A percentile compares a stretch with the other conserved stretches of the same genome.
These are phyloP conservation scores for Cylindrodendrum hubeiense DNA, from an alignment of 2,329 filamentous ascomycete species.

Conservation along the genomic window DNA sequence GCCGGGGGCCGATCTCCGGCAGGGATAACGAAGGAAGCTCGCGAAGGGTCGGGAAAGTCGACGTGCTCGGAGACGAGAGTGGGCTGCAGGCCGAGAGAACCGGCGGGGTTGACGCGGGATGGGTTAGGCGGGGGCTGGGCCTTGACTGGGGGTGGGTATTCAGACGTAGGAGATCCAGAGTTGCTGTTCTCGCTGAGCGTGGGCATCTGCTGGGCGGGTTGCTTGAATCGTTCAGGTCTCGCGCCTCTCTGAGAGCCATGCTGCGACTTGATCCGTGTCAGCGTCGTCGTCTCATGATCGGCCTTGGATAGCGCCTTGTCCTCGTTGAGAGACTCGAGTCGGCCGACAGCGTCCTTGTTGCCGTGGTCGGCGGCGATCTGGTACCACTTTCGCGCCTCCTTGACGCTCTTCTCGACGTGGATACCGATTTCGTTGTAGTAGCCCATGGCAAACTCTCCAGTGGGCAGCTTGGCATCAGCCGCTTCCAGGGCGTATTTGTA, in stretches of 20 bases:
- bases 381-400: conserved; percentile 91
- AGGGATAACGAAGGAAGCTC: conserved; percentile 50
- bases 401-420: conserved; percentile 84
- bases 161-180: conserved; percentile 46
- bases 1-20: conserved; percentile 58
- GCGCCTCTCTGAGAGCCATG: conserved; percentile 76
- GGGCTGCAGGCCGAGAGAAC: conserved; percentile 56
- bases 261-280: conserved; percentile 87
- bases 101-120: conserved; percentile 40
- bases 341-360: conserved; percentile 86
- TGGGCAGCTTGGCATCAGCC: conserved; percentile 83
- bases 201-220: conserved; percentile 60
- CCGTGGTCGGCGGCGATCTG: conserved; percentile 88
- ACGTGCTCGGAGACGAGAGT: conserved; percentile 54
- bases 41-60: conserved; percentile 62
- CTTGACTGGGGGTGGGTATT: conserved; percentile 29
- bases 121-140: conserved; percentile 29
- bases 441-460: conserved; percentile 95
- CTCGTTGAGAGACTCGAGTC: conserved; percentile 86
- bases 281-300: conserved; percentile 92
- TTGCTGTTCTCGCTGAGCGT: conserved; percentile 60
- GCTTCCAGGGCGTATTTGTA: conserved; percentile 92
- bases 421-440: conserved; percentile 99
- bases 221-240: conserved; percentile 71
- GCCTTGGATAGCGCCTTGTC: conserved; percentile 88